Evolutionary conservation across 805 yeast genomes (phyloP).

Genomic region (Wickerhamomyces alni): DNA sequence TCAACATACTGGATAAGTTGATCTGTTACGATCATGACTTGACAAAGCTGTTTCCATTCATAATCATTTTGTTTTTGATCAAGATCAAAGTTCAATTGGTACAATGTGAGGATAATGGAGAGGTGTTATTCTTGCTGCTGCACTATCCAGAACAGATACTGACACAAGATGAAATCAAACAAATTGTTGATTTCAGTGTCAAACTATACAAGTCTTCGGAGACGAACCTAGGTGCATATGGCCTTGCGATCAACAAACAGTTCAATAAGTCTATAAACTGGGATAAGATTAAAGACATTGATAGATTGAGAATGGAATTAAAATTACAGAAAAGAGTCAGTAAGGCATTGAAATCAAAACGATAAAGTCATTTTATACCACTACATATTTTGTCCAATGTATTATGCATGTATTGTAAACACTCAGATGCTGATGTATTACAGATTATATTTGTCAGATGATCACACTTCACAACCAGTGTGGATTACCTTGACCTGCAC

Average conservation of each 20-base stretch:
- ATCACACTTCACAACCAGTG: constrained; percentile 10
- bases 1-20: constrained; percentile 37
- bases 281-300: constrained; percentile 36
- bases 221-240: constrained; percentile 30
- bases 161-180: constrained; percentile 23
- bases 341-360: constrained; percentile 11
- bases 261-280: constrained; percentile 33
- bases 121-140: constrained; percentile 36
- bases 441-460: not conserved
- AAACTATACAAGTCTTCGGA: constrained; percentile 28
- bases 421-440: too few species aligned
- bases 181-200: constrained; percentile 28
- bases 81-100: constrained; percentile 39
- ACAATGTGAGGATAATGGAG: constrained; percentile 41
- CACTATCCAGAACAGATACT: constrained; percentile 35
- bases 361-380: not conserved
- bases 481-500: constrained; percentile 6
- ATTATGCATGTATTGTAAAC: too few species aligned
- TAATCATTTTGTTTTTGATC: constrained; percentile 35
- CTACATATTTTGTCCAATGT: too few species aligned
- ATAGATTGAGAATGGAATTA: constrained; percentile 40
- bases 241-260: constrained; percentile 33
- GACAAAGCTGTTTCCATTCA: constrained; percentile 31
- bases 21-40: constrained; percentile 25
- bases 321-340: constrained; percentile 38